Evolutionary conservation across 139 green algal species (phyloP), one percentile per base, ranked within the genome.

Genomic region (Chlorella sp.): DNA sequence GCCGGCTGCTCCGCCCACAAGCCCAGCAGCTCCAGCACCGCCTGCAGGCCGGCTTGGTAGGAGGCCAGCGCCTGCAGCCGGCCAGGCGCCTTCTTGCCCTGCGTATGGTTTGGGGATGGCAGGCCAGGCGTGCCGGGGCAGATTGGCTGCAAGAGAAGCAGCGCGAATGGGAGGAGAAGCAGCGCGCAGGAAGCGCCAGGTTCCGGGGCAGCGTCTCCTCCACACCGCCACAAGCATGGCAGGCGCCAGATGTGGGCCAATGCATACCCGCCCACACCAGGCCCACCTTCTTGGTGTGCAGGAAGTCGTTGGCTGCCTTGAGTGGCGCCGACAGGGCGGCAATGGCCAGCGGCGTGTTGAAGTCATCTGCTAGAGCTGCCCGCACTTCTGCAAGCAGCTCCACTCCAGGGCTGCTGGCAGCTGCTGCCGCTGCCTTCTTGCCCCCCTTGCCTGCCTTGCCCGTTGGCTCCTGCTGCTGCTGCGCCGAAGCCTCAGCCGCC

Each of bases 331-430:
- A 96, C 47, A 99, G 85, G 4, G 91, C 89, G 0, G 93, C 90
- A 15, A 98, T 79, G 20, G 87, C 94, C 26, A 89, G 78, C 1
- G 97, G 92, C 0, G 94, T 99, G 87, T 98, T 98, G 11, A 99
- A 80, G 87, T 99, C 97, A 84, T 99, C 96, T 17, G 90, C 75
- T 74, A 99, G 86, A 0, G 90, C 89, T 44, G 86, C 69, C 15
- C 83, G 63, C 51, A 90, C 82, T 36, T 89, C 89, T 38, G 34
- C 15, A 16, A 85, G 68, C 67, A 87, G 38, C 44, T 75, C 75
- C 17, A 9, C 26, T 5, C 83, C 74, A 0, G 60, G 67, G 28
- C 64, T 36, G 70, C 64, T 39, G 78, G 32, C 81, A 0, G 57
- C 81, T 2, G 70, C 7, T 47, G 16, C 34, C 13, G 75, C 56